Conservation (phyloP, 306 rosid species). For the Vigna radiata region DNA sequence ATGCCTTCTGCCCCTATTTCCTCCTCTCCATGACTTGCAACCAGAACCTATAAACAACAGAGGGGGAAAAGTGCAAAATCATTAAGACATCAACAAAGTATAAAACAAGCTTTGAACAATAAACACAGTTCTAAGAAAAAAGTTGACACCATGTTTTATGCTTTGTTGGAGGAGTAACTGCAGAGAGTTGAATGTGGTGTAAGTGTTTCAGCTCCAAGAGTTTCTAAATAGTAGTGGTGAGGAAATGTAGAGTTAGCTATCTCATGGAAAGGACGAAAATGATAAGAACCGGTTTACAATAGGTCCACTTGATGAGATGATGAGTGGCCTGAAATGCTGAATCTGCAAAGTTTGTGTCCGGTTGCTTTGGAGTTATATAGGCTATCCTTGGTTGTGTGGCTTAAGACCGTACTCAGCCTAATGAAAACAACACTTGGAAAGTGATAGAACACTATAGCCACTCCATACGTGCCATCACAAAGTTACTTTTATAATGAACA, state of each 20-base stretch:
- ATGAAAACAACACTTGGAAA: slow-evolving; percentile 41
- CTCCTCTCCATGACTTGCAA: slow-evolving; percentile 51
- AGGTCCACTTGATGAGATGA: slow-evolving; percentile 57
- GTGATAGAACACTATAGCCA: slow-evolving; percentile 34
- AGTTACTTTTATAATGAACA: slow-evolving; percentile 42
- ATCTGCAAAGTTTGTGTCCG: slow-evolving; percentile 15
- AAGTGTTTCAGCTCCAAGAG: slow-evolving; percentile 31
- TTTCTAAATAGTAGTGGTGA: not conserved
- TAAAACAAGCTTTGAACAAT: slow-evolving; percentile 21
- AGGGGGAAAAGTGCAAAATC: not conserved
- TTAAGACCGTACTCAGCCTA: slow-evolving; percentile 21
- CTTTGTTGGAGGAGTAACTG: slow-evolving; percentile 12
- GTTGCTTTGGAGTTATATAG: slow-evolving; percentile 38
- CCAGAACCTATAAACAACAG: slow-evolving; percentile 64
- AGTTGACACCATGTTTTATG: slow-evolving; percentile 61
- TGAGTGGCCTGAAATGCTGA: slow-evolving; percentile 39
- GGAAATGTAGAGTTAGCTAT: slow-evolving; percentile 39
- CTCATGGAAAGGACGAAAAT: slow-evolving; percentile 24
- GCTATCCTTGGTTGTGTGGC: slow-evolving; percentile 45
- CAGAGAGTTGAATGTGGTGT: slow-evolving; percentile 1
- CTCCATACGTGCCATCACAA: slow-evolving; percentile 34
- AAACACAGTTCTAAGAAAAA: slow-evolving; percentile 14
- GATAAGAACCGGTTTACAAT: slow-evolving; percentile 31
- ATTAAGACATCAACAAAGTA: slow-evolving; percentile 1
- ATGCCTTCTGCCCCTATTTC: slow-evolving; percentile 54